Evolutionary conservation across 2,329 filamentous ascomycete genomes (phyloP).

Genomic region (Ophiobolus disseminans): DNA sequence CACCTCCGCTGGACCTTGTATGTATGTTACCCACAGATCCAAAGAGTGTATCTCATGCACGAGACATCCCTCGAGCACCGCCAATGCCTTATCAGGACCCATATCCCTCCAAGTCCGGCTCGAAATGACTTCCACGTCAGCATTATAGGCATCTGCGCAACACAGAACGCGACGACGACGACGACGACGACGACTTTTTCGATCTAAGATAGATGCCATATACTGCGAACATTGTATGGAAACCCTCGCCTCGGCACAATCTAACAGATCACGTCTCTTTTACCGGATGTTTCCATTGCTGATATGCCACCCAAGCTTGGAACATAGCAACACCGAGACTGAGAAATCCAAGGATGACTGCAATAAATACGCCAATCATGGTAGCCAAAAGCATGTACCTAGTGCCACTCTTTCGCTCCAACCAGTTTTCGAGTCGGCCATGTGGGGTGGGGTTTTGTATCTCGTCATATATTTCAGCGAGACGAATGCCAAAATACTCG

Average conservation of each 20-base stretch:
- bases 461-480: slow-evolving; percentile 31
- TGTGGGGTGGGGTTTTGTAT: neutral
- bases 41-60: no score
- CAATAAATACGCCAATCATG: neutral
- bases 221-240: neutral
- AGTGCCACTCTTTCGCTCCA: neutral
- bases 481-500: slow-evolving; percentile 33
- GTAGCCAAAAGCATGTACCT: neutral
- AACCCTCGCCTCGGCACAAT: neutral
- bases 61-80: no score
- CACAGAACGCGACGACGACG: no score
- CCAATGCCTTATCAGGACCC: no score
- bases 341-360: neutral
- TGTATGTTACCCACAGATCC: no score
- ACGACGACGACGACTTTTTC: no score
- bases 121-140: neutral
- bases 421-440: neutral
- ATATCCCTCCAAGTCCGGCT: no score
- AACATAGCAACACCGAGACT: neutral
- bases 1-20: no score
- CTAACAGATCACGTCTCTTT: neutral
- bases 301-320: neutral
- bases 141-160: neutral
- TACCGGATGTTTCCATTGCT: neutral
- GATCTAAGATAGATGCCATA: neutral